Evolutionary conservation across 1,284 basidiomycete species (phyloP).

Genomic region (Agaricales sp.): DNA sequence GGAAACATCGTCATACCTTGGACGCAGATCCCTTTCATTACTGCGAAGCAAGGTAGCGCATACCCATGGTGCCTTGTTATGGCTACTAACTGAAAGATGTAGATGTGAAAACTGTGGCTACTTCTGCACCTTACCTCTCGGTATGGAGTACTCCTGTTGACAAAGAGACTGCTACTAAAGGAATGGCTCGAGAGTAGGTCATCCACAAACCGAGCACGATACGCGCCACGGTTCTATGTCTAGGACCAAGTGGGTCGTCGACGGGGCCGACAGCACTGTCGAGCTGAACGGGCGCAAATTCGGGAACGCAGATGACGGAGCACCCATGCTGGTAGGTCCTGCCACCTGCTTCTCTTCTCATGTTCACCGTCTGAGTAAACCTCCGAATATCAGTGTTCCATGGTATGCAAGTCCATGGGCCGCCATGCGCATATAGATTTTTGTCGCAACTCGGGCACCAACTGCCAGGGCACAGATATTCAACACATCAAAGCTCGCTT

Average conservation of each 20-base stretch:
- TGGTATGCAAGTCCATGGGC: conserved; percentile 44
- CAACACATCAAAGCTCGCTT: conserved; percentile 35
- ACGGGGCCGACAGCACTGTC: conserved; percentile 33
- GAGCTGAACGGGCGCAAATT: conserved; percentile 49
- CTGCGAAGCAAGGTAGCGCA: conserved; percentile 40
- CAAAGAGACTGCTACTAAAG: not conserved
- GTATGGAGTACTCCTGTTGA: not conserved
- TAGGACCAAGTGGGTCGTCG: conserved; percentile 41
- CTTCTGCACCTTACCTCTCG: conserved; percentile 42
- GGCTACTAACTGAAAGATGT: too few relatives aligned
- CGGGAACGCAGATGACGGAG: conserved; percentile 45
- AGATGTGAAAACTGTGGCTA: conserved; percentile 49
- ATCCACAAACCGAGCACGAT: conserved; percentile 49
- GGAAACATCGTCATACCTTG: conserved; percentile 36
- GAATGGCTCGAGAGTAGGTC: conserved; percentile 26
- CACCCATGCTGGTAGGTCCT: conserved; percentile 37
- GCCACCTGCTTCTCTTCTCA: not conserved
- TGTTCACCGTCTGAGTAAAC: too few relatives aligned
- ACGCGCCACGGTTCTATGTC: conserved; percentile 59
- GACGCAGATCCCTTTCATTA: conserved; percentile 33
- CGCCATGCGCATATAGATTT: conserved; percentile 47
- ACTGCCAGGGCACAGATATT: conserved; percentile 31
- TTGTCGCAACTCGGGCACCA: conserved; percentile 29
- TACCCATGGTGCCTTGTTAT: too few relatives aligned
- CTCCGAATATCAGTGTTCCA: conserved; percentile 31